Base-by-base conservation (phyloP, 2,329 filamentous ascomycete species). In the Plectosphaerella sp. region DNA sequence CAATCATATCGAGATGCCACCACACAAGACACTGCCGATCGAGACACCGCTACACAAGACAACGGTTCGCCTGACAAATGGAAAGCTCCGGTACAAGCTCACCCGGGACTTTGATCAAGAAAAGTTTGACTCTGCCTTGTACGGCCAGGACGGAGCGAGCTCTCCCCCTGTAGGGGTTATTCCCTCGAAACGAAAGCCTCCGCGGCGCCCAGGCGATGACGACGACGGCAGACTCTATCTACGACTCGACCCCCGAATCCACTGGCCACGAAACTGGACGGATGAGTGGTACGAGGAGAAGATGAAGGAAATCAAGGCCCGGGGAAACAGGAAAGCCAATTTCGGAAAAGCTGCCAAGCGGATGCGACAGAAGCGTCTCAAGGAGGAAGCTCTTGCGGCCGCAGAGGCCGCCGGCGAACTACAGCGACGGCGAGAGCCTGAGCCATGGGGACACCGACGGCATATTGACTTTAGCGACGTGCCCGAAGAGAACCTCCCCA, bases 201-300 rank as follows among this genome's bases (percentile, higher is more conserved):
- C 53, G 10, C 42, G 33, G 9, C 20, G 52, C 28, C 48, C 55
- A 47, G 51, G 43, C 20, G 52, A 61, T 48, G 59, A 67, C 3
- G 59, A 67, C 3, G 22, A 22, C 25, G 62, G 66, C 25, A 68
- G 67, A 22, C 55, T 70, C 6, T 83, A 72, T 56, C 64, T 71
- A 1, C 66, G 72, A 47, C 67, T 81, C 3, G 76, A 85, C 60
- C 81, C 80, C 0, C 72, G 73, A 2, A 69, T 76, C 2, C 75
- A 80, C 49, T 76, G 72, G 64, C 70, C 69, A 1, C 70, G 74
- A 45, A 65, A 65, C 2, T 70, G 70, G 45, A 70, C 75, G 0
- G 59, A 71, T 4, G 64, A 66, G 16, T 83, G 79, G 79, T 66
- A 73, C 48, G 61, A 59, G 14, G 61, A 64, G 15, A 84, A 83